Evolutionary conservation across 2,329 filamentous ascomycete genomes (phyloP), one percentile per base, ranked within the genome.

Genomic region (Exophiala oligosperma): DNA sequence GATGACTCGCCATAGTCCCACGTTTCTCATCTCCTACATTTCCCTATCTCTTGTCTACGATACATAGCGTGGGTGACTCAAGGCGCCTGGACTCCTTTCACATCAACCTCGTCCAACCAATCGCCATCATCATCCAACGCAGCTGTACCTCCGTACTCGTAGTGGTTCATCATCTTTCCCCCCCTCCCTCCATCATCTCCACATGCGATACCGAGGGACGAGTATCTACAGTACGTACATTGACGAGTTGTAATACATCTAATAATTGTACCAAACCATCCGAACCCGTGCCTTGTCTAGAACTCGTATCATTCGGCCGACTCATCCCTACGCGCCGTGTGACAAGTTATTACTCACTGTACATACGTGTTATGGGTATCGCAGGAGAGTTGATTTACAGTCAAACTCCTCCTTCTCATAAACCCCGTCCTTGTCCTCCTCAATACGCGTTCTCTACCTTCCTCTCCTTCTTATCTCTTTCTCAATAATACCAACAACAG

Each of bases 91-190:
- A 35, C 32, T 5, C 8, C 5, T 4, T 29, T 29, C 28, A 29
- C 5, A 5, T 8, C 28, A 29, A 29, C 11, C 17, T 17, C 17
- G 17, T 17, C 17, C 4, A 35, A 35, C 32, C 32, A 35, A 35
- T 35, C 32, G 32, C 32, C 9, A 11, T 35, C 32, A 9, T 35
- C 32, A 35, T 35, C 32, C 9, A 8, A 9, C 8, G 32, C 32
- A 35, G 38, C 29, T 52, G 59, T 61, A 40, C 51, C 59, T 57
- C 32, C 46, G 47, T 55, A 17, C 50, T 48, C 54, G 59, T 48
- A 11, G 17, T 17, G 8, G 32, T 11, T 26, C 43, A 46, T 46
- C 43, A 12, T 6, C 21, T 11, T 29, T n/a, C 32, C 17, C 46
- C 23, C 26, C 46, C 23, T 14, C 46, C 12, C 26, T 14, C 26